phyloP scores from a whole-genome alignment of 1,284 basidiomycete species.

The Puccinia novopanici region DNA sequence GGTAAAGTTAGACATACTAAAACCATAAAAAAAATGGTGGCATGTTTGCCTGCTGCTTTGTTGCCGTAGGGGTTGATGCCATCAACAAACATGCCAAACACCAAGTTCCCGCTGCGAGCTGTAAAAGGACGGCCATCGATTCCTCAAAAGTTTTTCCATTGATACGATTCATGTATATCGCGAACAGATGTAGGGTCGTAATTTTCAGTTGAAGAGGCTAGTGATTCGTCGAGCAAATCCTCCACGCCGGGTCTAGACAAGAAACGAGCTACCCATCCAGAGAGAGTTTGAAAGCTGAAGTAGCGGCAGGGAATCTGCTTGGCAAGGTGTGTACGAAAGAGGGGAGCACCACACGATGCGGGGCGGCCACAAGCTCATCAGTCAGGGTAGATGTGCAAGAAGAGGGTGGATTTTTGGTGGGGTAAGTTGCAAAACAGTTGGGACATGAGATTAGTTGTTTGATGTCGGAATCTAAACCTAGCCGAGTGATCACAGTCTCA shows the following conservation, averaged over 20 bases:
- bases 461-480: background rate
- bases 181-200: constrained; percentile 6
- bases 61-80: constrained; percentile 39
- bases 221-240: constrained; percentile 5
- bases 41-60: constrained; percentile 21
- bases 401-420: background rate
- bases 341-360: background rate
- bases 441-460: background rate
- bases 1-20: constrained; percentile 37
- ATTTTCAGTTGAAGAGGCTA: background rate
- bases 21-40: constrained; percentile 23
- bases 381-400: constrained; percentile 14
- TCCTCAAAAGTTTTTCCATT: constrained; percentile 25
- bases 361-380: background rate
- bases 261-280: background rate
- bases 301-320: background rate
- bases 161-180: constrained; percentile 2
- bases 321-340: background rate
- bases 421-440: background rate
- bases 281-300: background rate
- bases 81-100: constrained; percentile 40
- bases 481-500: background rate
- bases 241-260: constrained; percentile 26
- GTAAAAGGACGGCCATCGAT: background rate
- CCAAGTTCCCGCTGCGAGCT: constrained; percentile 10